Percentiles rank a stretch among this genome's conserved stretches.
Conservation (phyloP, 306 rosid genomes). For the Cucumis sativus region DNA sequence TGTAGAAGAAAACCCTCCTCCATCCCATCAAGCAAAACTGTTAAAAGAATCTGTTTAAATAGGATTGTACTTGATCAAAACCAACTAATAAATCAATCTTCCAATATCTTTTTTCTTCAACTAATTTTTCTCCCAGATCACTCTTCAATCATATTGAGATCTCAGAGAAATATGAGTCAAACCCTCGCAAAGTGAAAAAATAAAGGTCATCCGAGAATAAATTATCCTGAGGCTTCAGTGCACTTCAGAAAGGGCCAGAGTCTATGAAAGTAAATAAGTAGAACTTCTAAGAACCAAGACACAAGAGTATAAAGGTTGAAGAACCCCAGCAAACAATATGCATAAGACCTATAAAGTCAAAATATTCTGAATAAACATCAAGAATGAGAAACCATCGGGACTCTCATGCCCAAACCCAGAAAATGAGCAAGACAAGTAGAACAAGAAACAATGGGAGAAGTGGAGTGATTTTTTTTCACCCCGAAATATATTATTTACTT, state of each 20-base stretch:
- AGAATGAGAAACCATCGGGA: background rate
- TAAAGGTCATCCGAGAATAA: background rate
- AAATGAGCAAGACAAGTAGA: background rate
- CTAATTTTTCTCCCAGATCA: background rate
- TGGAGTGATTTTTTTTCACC: no score
- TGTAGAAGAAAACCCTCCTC: conserved; percentile 40
- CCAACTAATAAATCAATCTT: background rate
- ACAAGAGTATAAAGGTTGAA: background rate
- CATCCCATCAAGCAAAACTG: conserved; percentile 43
- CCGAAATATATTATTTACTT: no score
- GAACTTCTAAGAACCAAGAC: background rate
- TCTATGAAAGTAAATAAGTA: background rate
- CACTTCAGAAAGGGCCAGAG: background rate
- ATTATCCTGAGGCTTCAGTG: background rate
- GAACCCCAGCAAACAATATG: background rate
- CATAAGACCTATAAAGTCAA: background rate
- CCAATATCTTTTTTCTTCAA: background rate
- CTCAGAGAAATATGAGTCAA: background rate
- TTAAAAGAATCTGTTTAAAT: background rate
- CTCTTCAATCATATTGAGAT: background rate
- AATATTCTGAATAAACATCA: background rate
- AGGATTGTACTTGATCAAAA: conserved; percentile 2
- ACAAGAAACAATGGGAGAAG: background rate
- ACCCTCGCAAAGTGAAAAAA: background rate
- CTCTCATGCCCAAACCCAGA: background rate